Base-by-base conservation (phyloP, 345 rosid species). In the Euphorbia pulcherrima region DNA sequence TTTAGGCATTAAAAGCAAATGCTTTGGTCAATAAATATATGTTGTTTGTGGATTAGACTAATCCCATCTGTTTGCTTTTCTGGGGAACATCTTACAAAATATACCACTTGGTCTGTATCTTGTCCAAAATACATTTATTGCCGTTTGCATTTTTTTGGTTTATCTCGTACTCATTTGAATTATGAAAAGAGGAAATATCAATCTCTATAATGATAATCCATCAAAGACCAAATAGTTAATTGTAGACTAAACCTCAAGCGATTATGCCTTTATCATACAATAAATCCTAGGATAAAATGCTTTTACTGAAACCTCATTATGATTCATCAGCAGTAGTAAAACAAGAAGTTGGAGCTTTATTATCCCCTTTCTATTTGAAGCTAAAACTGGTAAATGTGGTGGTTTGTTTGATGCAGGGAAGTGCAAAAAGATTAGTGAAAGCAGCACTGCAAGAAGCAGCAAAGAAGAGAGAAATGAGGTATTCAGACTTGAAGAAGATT, bases 401-500 rank as follows among this genome's bases (percentile, higher is more conserved):
- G 54, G 41, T 59, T 16, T 62, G 37, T 62, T 62, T 72, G 29
- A 28, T 65, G 74, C 92, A 93, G 98, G 97, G 98, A 50, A 78
- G 81, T 56, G 94, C 96, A 33, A 87, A 79, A 76, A 72, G 92
- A 83, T 82, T 93, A 64, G 92, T 90, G 74, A 89, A 93, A 83
- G 80, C 79, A 16, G 98, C 97, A 33, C 79, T 90, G 5, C 90
- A 86, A 73, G 94, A 84, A 80, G 98, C 96, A 1, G 97, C 98
- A 0, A 90, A 86, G 83, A 93, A 93, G 83, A 74, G 98, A 74
- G 97, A 90, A 75, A 89, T 93, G 97, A 84, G 98, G 55, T 88
- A 90, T 82, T 88, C 98, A 0, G 98, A 92, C 85, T 75, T 92
- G 80, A 92, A 92, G 78, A 88, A 86, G 89, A 92, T 92, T 3